A percentile compares a stretch with the other conserved stretches of the same genome.
phyloP scores from a whole-genome alignment of 495 filamentous ascomycete genomes.

The Penicillium roqueforti region DNA sequence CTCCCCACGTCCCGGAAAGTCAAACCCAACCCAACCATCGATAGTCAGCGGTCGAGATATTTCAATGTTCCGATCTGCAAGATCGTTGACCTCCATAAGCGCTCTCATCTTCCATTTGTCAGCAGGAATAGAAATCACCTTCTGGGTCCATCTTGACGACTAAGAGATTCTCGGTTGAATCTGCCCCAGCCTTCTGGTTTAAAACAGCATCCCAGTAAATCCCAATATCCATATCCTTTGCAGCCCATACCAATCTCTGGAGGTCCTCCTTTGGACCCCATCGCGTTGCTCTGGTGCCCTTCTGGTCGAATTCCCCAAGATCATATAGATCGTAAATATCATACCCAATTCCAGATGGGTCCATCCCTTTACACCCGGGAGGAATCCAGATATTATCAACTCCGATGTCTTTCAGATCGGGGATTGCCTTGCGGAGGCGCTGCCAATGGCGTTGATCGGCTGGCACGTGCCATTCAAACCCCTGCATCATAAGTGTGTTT shows the following conservation, averaged over 20 bases:
- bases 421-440: constrained; percentile 52
- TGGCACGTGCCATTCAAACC: constrained; percentile 72
- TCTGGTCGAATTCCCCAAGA: constrained; percentile 72
- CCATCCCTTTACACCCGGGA: constrained; percentile 67
- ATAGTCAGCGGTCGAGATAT: constrained; percentile 57
- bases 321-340: constrained; percentile 76
- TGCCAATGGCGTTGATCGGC: constrained; percentile 61
- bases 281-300: constrained; percentile 58
- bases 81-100: background rate
- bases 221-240: constrained; percentile 50
- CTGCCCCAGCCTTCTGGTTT: constrained; percentile 73
- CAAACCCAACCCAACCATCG: constrained; percentile 62
- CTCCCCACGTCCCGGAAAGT: constrained; percentile 58
- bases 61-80: constrained; percentile 50
- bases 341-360: constrained; percentile 61
- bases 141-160: constrained; percentile 58
- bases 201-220: constrained; percentile 72
- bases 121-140: constrained; percentile 21
- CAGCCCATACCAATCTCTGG: constrained; percentile 44
- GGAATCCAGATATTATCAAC: constrained; percentile 69
- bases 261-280: constrained; percentile 67
- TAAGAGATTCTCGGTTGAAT: constrained; percentile 54
- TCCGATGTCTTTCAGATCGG: constrained; percentile 54
- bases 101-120: background rate
- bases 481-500: constrained; percentile 66